These are phyloP conservation scores for Sugiyamaella grinbergsii DNA, from an alignment of 1,139 yeast species.

Conservation along the genomic window DNA sequence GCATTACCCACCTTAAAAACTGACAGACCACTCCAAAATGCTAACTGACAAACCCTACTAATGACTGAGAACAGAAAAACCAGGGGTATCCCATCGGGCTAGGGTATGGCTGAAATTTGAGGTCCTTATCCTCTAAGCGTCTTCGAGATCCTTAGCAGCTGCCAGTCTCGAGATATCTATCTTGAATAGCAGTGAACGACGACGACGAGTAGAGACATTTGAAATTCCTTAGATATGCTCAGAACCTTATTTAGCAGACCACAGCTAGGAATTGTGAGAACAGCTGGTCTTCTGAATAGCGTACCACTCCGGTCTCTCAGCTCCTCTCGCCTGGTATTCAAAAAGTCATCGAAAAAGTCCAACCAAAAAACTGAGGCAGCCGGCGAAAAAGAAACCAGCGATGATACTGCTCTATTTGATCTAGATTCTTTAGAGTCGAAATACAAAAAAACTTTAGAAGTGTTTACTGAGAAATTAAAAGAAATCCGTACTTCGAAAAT, in stretches of 20 bases:
- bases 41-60: no score
- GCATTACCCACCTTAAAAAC: no score
- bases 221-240: not conserved
- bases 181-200: no score
- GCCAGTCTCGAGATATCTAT: no score
- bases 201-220: no score
- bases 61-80: no score
- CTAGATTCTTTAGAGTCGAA: conserved; percentile 46
- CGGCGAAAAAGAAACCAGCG: not conserved
- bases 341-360: conserved; percentile 1
- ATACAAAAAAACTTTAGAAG: conserved; percentile 54
- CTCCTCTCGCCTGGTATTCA: not conserved
- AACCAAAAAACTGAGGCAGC: not conserved
- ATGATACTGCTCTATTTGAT: conserved; percentile 16
- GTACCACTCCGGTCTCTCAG: not conserved
- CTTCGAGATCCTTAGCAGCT: no score
- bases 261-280: not conserved
- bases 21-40: no score
- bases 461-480: conserved; percentile 57
- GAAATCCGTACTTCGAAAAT: conserved; percentile 65
- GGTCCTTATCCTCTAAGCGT: no score
- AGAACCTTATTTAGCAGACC: not conserved
- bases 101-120: no score
- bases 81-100: no score
- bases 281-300: not conserved